A percentile compares a stretch with the other conserved stretches of the same genome.
Evolutionary conservation across 2,329 filamentous ascomycete species (phyloP).

Genomic region (Alternaria alternata): DNA sequence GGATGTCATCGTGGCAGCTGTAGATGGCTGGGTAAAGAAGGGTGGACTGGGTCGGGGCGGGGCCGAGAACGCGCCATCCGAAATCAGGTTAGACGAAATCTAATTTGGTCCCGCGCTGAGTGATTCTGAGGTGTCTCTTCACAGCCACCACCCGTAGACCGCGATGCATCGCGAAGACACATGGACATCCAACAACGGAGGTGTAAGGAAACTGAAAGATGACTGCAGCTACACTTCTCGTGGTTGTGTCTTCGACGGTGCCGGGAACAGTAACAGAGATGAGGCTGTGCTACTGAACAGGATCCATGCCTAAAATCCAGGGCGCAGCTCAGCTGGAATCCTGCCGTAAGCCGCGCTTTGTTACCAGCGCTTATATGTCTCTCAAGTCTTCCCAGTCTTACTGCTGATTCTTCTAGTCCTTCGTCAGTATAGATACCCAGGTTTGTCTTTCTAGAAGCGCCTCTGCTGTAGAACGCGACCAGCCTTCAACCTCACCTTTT

Average conservation of each 20-base stretch:
- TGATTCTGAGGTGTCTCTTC: conserved; percentile 2
- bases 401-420: neutral
- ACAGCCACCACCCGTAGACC: conserved; percentile 19
- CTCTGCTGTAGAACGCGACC: neutral
- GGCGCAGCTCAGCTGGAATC: conserved; percentile 14
- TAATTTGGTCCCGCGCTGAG: conserved; percentile 16
- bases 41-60: neutral
- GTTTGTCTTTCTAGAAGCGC: neutral
- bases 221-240: neutral
- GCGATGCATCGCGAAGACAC: neutral
- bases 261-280: neutral
- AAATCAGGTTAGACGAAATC: conserved; percentile 16
- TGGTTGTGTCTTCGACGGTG: neutral
- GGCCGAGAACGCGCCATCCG: conserved; percentile 10
- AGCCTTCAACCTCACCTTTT: neutral
- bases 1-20: neutral
- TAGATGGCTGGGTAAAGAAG: neutral
- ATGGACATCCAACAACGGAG: conserved; percentile 2
- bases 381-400: neutral
- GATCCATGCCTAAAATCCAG: conserved; percentile 5
- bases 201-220: neutral
- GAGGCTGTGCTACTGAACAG: conserved; percentile 17
- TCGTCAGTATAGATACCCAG: neutral
- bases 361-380: neutral
- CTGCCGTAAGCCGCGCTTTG: conserved; percentile 5